A percentile compares a stretch with the other conserved stretches of the same genome.
Conservation (phyloP, 306 rosid genomes). For the Lathyrus oleraceus region DNA sequence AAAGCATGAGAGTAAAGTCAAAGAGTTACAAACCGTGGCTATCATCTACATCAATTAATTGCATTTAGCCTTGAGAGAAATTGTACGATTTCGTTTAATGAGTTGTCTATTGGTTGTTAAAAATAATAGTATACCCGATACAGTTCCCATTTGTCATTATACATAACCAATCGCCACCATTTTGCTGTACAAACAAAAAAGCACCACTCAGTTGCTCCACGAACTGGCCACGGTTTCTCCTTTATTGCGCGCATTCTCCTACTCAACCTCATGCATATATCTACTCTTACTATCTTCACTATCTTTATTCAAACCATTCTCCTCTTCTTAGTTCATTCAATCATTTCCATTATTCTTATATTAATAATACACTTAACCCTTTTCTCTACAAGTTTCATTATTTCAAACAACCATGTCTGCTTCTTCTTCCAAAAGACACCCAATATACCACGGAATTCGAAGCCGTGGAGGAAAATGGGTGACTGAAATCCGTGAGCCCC, state of each 20-base stretch:
- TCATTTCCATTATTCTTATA: background rate
- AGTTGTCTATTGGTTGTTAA: background rate
- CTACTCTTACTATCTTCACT: background rate
- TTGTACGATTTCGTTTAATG: background rate
- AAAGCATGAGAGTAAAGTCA: background rate
- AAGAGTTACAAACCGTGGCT: background rate
- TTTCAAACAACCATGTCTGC: conserved; percentile 49
- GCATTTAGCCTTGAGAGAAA: background rate
- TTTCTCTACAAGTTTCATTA: background rate
- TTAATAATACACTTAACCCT: background rate
- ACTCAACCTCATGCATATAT: background rate
- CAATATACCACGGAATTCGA: conserved; percentile 67
- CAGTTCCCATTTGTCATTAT: background rate
- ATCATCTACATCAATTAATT: background rate
- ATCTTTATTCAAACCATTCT: background rate
- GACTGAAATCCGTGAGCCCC: conserved; percentile 90
- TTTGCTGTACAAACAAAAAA: background rate
- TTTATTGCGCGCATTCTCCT: conserved; percentile 13
- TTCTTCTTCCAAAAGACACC: conserved; percentile 53
- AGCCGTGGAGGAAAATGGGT: conserved; percentile 85
- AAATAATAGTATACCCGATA: background rate
- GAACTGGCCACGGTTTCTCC: conserved; percentile 64
- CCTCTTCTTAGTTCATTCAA: background rate
- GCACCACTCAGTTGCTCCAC: conserved; percentile 41
- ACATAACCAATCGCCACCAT: background rate